These are phyloP conservation scores for Solanum aculeatissimum DNA, from an alignment of 305 asterid genomes.

Conservation along the genomic window DNA sequence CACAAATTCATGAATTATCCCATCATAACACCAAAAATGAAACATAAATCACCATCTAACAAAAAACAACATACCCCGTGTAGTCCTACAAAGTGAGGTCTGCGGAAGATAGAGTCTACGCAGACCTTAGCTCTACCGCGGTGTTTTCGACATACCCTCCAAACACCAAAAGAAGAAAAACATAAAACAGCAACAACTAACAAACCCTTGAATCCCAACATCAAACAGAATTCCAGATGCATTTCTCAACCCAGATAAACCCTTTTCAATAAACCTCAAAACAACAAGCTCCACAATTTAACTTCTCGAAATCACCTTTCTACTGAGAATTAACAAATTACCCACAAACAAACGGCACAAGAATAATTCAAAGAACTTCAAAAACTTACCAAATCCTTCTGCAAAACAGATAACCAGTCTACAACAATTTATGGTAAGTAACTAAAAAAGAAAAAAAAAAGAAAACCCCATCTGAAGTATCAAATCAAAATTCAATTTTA, in stretches of 20 bases:
- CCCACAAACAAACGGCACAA: not conserved
- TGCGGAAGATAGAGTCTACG: fast-evolving
- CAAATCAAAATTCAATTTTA: not conserved
- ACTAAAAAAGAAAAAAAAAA: not conserved
- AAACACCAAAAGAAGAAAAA: not conserved
- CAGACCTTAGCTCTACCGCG: not conserved
- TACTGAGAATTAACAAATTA: not conserved
- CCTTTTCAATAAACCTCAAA: not conserved
- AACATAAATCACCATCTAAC: not conserved
- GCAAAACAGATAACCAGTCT: not conserved
- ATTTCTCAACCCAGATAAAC: not conserved
- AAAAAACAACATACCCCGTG: not conserved
- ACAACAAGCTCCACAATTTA: not conserved
- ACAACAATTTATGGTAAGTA: not conserved
- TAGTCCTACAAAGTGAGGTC: not conserved
- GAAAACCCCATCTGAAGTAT: not conserved
- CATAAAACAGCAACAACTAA: not conserved
- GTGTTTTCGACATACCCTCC: not conserved
- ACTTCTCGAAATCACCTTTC: not conserved
- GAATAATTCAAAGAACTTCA: not conserved
- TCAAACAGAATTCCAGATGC: not conserved
- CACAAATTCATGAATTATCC: not conserved
- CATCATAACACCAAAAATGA: not conserved
- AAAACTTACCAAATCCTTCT: not conserved
- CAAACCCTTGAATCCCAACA: not conserved